These are phyloP conservation scores for Talaromyces sp. DNA, from an alignment of 2,329 filamentous ascomycete genomes.

Conservation along the genomic window DNA sequence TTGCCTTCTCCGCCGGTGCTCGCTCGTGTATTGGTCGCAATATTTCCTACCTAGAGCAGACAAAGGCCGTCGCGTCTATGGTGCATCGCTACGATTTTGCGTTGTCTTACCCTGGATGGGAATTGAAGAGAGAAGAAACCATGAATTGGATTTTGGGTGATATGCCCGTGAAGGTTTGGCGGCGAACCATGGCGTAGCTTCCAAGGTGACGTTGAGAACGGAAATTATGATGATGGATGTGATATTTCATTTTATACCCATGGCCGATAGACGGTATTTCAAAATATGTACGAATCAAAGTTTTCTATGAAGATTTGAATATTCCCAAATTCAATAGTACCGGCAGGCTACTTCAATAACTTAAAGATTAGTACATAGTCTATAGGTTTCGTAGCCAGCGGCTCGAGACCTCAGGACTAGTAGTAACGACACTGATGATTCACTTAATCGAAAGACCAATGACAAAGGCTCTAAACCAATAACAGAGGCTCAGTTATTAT, in stretches of 20 bases:
- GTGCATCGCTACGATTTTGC: slow-evolving; percentile 37
- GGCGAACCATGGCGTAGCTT: slow-evolving; percentile 17
- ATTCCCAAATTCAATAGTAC: no score
- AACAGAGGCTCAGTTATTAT: no score
- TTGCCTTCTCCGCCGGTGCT: slow-evolving; percentile 46
- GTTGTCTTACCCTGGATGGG: slow-evolving; percentile 28
- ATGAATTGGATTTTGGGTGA: slow-evolving; percentile 36
- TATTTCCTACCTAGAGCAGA: slow-evolving; percentile 52
- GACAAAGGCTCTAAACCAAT: no score
- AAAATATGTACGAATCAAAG: neutral
- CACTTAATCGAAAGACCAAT: no score
- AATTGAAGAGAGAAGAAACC: slow-evolving; percentile 30
- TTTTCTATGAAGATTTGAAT: no score
- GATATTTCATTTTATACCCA: neutral
- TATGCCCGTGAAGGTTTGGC: slow-evolving; percentile 37
- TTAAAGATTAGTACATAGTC: no score
- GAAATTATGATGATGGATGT: neutral
- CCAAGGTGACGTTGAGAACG: neutral
- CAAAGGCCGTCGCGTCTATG: slow-evolving; percentile 32
- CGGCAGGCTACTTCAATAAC: no score
- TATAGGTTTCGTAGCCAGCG: no score
- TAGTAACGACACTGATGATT: no score
- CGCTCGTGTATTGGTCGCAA: slow-evolving; percentile 48
- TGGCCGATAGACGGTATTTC: neutral
- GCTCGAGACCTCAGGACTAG: no score